A percentile compares a stretch with the other conserved stretches of the same genome.
phyloP scores from a whole-genome alignment of 129 eudicot genomes.

The Tagetes erecta region DNA sequence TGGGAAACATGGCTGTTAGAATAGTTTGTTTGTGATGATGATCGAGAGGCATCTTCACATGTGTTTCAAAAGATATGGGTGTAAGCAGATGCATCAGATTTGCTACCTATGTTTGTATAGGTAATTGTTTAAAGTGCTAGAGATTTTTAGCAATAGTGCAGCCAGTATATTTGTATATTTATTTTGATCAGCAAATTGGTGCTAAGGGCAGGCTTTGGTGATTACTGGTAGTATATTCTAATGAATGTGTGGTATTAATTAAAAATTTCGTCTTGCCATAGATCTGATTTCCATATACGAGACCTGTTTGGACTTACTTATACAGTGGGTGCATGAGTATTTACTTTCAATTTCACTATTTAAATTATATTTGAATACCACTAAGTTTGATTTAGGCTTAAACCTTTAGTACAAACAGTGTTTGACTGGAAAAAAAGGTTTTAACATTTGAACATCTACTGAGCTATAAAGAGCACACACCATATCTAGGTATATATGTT shows the following conservation, averaged over 20 bases:
- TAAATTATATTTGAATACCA: neutral
- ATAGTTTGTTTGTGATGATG: neutral
- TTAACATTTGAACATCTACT: slow-evolving; percentile 3
- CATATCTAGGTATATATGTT: neutral
- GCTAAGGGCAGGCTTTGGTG: neutral
- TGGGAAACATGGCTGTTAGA: neutral
- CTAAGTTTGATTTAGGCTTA: neutral
- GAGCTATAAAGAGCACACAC: slow-evolving; percentile 2
- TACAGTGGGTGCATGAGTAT: neutral
- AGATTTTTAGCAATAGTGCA: neutral
- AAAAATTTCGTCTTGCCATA: neutral
- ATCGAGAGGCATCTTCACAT: neutral
- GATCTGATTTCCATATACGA: neutral
- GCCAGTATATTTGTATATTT: neutral
- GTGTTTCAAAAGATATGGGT: neutral
- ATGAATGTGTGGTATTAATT: neutral
- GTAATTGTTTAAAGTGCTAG: neutral
- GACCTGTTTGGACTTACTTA: neutral
- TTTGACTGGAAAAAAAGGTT: neutral
- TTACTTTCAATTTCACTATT: neutral
- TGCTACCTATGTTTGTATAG: neutral
- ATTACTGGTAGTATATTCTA: neutral
- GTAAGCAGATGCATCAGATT: too few species aligned
- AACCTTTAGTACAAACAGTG: neutral
- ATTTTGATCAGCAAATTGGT: neutral